Conservation (phyloP, 148 eudicot genomes). For the Cornus kousa region DNA sequence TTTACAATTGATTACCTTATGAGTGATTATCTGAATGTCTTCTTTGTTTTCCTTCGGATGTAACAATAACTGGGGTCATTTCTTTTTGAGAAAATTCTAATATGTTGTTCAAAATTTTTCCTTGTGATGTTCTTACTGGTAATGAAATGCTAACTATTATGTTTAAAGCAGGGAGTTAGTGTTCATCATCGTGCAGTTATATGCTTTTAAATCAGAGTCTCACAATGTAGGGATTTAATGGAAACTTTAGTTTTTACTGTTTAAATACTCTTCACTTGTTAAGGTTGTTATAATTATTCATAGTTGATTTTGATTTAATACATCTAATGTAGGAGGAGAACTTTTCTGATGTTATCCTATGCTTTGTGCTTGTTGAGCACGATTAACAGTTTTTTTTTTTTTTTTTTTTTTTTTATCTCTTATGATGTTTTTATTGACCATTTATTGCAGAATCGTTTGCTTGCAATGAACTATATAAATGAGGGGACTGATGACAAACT, state of each 20-base stretch:
- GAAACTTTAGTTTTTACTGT: neutral
- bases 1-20: no score
- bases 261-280: neutral
- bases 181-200: neutral
- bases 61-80: no score
- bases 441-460: conserved; percentile 83
- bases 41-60: no score
- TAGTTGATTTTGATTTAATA: neutral
- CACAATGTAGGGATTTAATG: neutral
- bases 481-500: conserved; percentile 91
- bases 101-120: no score
- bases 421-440: neutral
- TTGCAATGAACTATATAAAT: conserved; percentile 96
- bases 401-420: neutral
- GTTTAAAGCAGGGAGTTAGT: neutral
- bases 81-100: no score
- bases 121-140: neutral
- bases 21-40: no score
- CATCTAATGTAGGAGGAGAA: neutral
- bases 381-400: neutral
- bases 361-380: neutral
- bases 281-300: neutral
- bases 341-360: neutral
- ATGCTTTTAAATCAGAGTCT: neutral
- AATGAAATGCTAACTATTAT: neutral